Conservation (phyloP, 169 alveolate genomes). For the Eimeria acervulina region DNA sequence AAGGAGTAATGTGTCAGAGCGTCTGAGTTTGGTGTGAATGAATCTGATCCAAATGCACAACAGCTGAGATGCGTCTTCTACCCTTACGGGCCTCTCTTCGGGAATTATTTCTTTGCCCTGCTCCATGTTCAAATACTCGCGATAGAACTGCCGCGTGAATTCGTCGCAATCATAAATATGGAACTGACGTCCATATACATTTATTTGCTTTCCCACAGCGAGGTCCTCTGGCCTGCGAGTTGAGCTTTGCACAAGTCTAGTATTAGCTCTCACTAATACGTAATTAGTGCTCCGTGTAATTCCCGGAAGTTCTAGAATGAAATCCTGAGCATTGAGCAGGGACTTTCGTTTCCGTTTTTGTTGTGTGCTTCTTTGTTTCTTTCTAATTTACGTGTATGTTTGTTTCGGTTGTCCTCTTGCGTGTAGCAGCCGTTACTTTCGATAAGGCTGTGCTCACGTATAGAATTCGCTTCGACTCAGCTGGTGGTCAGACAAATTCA, state of each 20-base stretch:
- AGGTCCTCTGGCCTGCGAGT: constrained; percentile 87
- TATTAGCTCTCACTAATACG: not conserved
- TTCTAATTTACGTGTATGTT: no score
- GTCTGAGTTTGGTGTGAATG: not conserved
- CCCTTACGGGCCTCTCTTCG: constrained; percentile 56
- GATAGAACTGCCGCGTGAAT: constrained; percentile 90
- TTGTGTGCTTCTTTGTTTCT: no score
- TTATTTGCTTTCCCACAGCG: constrained; percentile 86
- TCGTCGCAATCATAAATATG: constrained; percentile 90
- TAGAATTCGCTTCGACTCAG: constrained; percentile 46
- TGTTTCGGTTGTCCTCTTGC: no score
- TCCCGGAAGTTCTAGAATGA: no score
- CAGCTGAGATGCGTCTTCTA: not conserved
- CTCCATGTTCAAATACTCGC: constrained; percentile 86
- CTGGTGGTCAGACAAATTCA: constrained; percentile 41
- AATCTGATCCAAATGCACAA: not conserved
- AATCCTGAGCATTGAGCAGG: no score
- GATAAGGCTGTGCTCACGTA: constrained; percentile 9
- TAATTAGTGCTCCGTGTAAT: not conserved
- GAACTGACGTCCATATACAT: constrained; percentile 90
- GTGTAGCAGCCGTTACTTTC: no score
- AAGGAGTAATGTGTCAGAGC: not conserved
- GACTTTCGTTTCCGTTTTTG: no score
- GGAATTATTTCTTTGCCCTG: constrained; percentile 88
- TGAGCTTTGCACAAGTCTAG: not conserved